phyloP scores from a whole-genome alignment of 2,329 filamentous ascomycete genomes.

The Cercospora nicotianae region DNA sequence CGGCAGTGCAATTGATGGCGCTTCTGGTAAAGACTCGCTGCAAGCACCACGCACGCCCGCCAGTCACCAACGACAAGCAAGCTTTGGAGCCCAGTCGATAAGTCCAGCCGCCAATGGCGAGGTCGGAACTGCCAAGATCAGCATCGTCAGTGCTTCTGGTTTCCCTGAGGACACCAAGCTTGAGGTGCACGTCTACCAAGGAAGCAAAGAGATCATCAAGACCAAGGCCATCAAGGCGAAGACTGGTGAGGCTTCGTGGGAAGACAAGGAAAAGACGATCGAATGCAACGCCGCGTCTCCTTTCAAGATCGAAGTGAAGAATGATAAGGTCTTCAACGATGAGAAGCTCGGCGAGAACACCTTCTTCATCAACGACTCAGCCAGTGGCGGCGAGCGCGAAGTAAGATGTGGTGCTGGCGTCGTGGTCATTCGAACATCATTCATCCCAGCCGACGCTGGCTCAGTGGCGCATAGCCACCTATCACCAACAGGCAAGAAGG shows the following conservation, averaged over 20 bases:
- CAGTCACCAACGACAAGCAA: slow-evolving; percentile 48
- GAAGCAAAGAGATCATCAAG: slow-evolving; percentile 78
- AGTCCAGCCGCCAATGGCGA: slow-evolving; percentile 48
- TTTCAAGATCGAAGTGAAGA: slow-evolving; percentile 83
- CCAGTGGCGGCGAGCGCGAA: slow-evolving; percentile 64
- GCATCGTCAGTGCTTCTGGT: slow-evolving; percentile 73
- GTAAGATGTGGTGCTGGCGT: slow-evolving; percentile 79
- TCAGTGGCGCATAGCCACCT: slow-evolving; percentile 23
- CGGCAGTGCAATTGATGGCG: slow-evolving; percentile 29
- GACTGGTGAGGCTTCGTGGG: slow-evolving; percentile 65
- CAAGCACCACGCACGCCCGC: slow-evolving; percentile 35
- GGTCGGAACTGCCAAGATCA: slow-evolving; percentile 75
- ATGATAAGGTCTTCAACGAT: slow-evolving; percentile 81
- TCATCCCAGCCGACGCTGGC: slow-evolving; percentile 31
- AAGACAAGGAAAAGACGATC: slow-evolving; percentile 59
- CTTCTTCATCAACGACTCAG: slow-evolving; percentile 89
- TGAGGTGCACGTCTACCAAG: slow-evolving; percentile 41
- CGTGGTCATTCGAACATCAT: slow-evolving; percentile 49
- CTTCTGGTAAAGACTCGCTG: slow-evolving; percentile 27
- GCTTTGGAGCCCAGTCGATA: slow-evolving; percentile 40
- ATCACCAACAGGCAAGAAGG: slow-evolving; percentile 26
- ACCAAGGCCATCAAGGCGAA: slow-evolving; percentile 83
- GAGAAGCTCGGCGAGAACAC: slow-evolving; percentile 79
- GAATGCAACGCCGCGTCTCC: slow-evolving; percentile 76
- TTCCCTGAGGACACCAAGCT: slow-evolving; percentile 56